Base-by-base conservation (phyloP, 352 stramenopile genomes). In the Phytophthora sojae region DNA sequence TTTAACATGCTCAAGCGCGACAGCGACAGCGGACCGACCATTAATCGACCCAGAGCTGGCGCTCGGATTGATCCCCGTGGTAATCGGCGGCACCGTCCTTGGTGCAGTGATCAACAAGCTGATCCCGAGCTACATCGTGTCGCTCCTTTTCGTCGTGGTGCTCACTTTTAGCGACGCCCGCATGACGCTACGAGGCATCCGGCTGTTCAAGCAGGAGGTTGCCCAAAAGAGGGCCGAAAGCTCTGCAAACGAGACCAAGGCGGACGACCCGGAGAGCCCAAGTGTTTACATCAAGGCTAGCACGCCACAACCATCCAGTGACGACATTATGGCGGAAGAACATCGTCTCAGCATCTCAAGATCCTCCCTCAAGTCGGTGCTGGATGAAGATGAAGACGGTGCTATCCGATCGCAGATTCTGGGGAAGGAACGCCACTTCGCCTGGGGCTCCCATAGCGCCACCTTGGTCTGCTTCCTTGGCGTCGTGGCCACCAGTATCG, bases 1-100 rank as follows among this genome's bases (percentile, higher is more conserved):
- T 86, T 89, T 65, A 89, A 89, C 63, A 47, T 85, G 61, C 75
- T 63, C 50, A 85, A 87, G 70, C 77, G 79, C 39, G 77, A 89
- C 32, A 74, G 21, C 81, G 49, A 76, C 67, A 19, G 77, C 64
- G 17, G 67, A 87, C 37, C 77, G 79, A 0, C 81, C 81, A 25
- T 74, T 87, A 25, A 75, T 89, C 21, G 79, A 89, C 44, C 59
- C 81, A 3, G 79, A 87, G 30, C 76, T 89, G 8, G 78, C 70
- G 26, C 60, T 87, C 12, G 78, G 73, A 44, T 86, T 86, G 76
- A 85, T 89, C 67, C 81, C 81, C 12, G 67, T 80, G 9, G 80
- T 87, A 59, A 86, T 89, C 54, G 79, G 77, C 8, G 81, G 81
- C 17, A 79, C 79, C 0, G 73, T 87, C 47, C 64, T 89, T 19